Conservation (phyloP, 2,329 filamentous ascomycete genomes). For the Hymenoscyphus fructigenus region DNA sequence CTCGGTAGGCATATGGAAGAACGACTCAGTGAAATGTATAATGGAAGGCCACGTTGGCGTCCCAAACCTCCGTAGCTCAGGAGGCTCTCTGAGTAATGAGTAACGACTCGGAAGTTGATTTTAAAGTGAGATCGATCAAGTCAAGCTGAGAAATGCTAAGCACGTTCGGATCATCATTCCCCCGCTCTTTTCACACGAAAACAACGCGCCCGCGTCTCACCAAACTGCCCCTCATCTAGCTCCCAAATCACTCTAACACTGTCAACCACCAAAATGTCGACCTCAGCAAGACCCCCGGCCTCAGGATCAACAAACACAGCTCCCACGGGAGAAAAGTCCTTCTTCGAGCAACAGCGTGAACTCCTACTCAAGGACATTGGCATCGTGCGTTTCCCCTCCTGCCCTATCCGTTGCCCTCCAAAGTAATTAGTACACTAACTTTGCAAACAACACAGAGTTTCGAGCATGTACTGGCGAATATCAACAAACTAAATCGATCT, state of each 20-base stretch:
- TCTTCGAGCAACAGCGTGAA: slow-evolving; percentile 76
- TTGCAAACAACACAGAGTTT: slow-evolving; percentile 54
- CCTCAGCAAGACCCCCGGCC: slow-evolving; percentile 22
- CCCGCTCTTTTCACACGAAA: not conserved
- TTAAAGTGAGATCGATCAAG: too few species aligned
- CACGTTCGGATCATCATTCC: not conserved
- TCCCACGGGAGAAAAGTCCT: slow-evolving; percentile 49
- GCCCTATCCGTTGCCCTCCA: not conserved
- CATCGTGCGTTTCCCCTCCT: slow-evolving; percentile 51
- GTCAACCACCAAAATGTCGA: slow-evolving; percentile 24
- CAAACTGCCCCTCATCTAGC: not conserved
- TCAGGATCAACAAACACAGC: slow-evolving; percentile 19
- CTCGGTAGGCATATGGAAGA: too few species aligned
- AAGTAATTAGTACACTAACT: not conserved
- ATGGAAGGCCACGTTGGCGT: too few species aligned
- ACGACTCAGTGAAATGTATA: too few species aligned
- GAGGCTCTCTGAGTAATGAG: too few species aligned
- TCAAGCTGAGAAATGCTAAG: not conserved
- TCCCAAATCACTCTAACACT: not conserved
- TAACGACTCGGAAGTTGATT: too few species aligned
- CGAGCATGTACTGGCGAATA: slow-evolving; percentile 90
- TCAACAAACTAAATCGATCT: slow-evolving; percentile 91
- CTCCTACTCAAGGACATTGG: slow-evolving; percentile 71
- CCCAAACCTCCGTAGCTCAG: too few species aligned
- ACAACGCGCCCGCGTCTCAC: not conserved